Evolutionary conservation across 2,329 filamentous ascomycete species (phyloP), one percentile per base, ranked within the genome.

Genomic region (Diaporthe ampelina): DNA sequence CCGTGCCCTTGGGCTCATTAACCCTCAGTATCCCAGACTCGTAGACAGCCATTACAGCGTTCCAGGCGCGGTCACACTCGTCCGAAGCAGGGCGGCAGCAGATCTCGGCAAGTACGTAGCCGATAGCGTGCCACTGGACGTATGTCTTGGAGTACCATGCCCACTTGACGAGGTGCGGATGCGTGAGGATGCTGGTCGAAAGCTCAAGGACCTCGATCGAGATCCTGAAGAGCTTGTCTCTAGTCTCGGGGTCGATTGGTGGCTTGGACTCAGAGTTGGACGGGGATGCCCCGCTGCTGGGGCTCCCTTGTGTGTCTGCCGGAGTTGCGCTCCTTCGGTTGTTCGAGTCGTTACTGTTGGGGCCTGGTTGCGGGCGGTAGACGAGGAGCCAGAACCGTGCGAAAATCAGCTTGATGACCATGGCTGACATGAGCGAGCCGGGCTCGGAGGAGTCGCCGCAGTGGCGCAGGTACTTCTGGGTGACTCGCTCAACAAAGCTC

Each of bases 141-240:
- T 88, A 89, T 0, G 86, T 88, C 76, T 85, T 83, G 76, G 86
- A 88, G 2, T 89, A 79, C 87, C 87, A 89, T 26, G 83, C 80
- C 79, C 86, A 89, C 50, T 85, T 84, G 67, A 83, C 83, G 76
- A 80, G 78, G 57, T 94, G 92, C 0, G 87, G 90, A 78, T 93
- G 90, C 19, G 95, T 84, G 1, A 93, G 86, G 65, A 92, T 85
- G 24, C 90, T 90, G 79, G 94, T 91, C 4, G 73, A 76, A 24
- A 75, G 83, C 81, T 95, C 94, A 61, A 95, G 88, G 35, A 95
- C 91, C 78, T 95, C 93, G 35, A 95, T 88, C 3, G 93, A 91
- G 0, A 92, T 93, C 32, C 92, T 84, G 80, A 95, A 94, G 1
- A 95, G 86, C 73, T 91, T 91, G 76, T 94, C 90, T 73, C 91